phyloP scores from a whole-genome alignment of 352 stramenopile species.

The Blastocystis sp. region DNA sequence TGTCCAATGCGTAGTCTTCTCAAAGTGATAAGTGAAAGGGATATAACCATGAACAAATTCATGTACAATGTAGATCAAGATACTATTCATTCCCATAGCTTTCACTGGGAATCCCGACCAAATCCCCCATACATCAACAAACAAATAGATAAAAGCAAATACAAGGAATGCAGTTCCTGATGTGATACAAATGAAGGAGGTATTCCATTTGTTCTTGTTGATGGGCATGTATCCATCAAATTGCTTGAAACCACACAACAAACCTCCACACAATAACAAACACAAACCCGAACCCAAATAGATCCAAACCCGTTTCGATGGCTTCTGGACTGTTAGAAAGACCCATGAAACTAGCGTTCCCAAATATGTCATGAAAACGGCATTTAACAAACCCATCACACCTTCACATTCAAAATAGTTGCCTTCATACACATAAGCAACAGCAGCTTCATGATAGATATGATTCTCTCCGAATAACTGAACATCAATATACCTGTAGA shows the following conservation, averaged over 20 bases:
- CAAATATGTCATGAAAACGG: conserved; percentile 33
- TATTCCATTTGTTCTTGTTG: conserved; percentile 62
- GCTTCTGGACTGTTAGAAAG: conserved; percentile 10
- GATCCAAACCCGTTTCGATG: background rate
- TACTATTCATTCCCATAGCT: conserved; percentile 54
- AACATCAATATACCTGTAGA: conserved; percentile 57
- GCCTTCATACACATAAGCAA: conserved; percentile 27
- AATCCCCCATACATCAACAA: conserved; percentile 57
- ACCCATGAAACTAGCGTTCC: conserved; percentile 9
- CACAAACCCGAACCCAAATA: background rate
- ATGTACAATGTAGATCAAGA: conserved; percentile 57
- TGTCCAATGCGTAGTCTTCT: conserved; percentile 28
- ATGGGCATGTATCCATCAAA: conserved; percentile 61
- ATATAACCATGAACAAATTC: conserved; percentile 39
- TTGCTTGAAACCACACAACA: conserved; percentile 59
- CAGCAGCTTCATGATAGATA: conserved; percentile 45
- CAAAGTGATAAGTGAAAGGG: conserved; percentile 47
- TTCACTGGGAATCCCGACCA: conserved; percentile 45
- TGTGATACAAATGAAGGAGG: conserved; percentile 39
- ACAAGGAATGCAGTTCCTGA: conserved; percentile 1
- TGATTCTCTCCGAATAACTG: conserved; percentile 48
- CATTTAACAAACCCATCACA: conserved; percentile 52
- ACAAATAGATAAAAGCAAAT: conserved; percentile 47
- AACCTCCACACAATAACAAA: background rate
- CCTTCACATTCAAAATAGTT: conserved; percentile 57